phyloP scores from a whole-genome alignment of 495 filamentous ascomycete species.

The Evernia prunastri region DNA sequence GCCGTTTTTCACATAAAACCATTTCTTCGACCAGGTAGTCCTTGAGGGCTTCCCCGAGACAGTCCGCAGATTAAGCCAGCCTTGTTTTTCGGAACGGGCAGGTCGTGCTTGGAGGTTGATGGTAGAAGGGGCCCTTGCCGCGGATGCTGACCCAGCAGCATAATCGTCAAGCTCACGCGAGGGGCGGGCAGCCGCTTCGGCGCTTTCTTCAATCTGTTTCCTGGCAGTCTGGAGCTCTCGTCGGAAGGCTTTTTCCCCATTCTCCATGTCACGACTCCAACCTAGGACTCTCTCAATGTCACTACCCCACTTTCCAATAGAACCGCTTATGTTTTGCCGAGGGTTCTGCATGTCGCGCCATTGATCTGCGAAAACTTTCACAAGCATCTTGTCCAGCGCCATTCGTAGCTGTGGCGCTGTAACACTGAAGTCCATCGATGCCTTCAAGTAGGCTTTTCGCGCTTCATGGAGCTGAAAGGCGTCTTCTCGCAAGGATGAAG shows the following conservation, averaged over 20 bases:
- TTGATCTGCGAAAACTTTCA: conserved; percentile 75
- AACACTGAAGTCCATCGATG: conserved; percentile 88
- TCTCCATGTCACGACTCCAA: conserved; percentile 91
- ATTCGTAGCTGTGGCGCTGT: conserved; percentile 74
- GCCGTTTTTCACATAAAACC: conserved; percentile 92
- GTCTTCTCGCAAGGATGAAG: conserved; percentile 83
- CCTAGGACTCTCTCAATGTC: conserved; percentile 89
- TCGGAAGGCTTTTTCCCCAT: conserved; percentile 67
- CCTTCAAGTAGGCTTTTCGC: conserved; percentile 81
- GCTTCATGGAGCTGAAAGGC: conserved; percentile 95
- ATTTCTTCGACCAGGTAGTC: conserved; percentile 79
- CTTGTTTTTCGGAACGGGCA: conserved; percentile 69
- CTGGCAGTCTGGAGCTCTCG: conserved; percentile 72
- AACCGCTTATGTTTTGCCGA: conserved; percentile 50
- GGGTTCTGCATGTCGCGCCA: conserved; percentile 72
- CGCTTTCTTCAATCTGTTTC: conserved; percentile 74
- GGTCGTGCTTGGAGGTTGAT: conserved; percentile 35
- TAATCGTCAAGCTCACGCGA: conserved; percentile 93
- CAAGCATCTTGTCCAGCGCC: conserved; percentile 76
- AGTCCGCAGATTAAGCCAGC: conserved; percentile 83
- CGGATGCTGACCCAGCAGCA: conserved; percentile 71
- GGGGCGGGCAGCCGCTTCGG: conserved; percentile 62
- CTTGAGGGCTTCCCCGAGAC: conserved; percentile 81
- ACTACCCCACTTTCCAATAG: conserved; percentile 53
- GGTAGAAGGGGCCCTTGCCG: conserved; percentile 60